Conservation (phyloP, 192 early-diverging fungal genomes). For the Borealophlyctis nickersoniae region DNA sequence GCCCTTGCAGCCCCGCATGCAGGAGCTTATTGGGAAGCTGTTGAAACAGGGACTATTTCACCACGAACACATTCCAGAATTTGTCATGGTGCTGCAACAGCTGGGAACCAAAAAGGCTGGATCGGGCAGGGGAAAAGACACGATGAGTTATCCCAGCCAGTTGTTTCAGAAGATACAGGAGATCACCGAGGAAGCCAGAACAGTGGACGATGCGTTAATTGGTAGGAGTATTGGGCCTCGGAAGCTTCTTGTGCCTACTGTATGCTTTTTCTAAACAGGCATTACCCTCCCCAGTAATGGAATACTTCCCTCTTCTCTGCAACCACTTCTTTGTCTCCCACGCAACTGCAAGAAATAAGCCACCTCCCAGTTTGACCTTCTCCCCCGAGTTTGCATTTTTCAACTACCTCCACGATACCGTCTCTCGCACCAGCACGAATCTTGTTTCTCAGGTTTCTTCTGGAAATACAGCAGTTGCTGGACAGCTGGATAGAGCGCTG, state of each 20-base stretch:
- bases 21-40: background rate
- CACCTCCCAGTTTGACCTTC: background rate
- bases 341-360: background rate
- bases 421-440: background rate
- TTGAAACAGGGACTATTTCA: constrained; percentile 19
- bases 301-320: background rate
- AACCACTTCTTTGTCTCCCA: background rate
- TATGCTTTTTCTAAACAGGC: background rate
- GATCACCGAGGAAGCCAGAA: background rate
- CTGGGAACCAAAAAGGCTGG: constrained; percentile 5
- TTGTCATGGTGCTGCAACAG: constrained; percentile 17
- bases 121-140: constrained; percentile 2
- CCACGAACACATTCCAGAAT: constrained; percentile 26
- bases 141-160: constrained; percentile 21
- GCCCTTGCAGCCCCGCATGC: background rate
- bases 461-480: background rate
- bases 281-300: too few relatives aligned
- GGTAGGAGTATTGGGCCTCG: background rate
- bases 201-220: background rate
- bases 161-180: constrained; percentile 9
- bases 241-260: background rate
- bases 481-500: too few relatives aligned
- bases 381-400: constrained; percentile 13
- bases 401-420: constrained; percentile 5
- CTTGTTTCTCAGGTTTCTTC: background rate